Conservation (phyloP, 2,329 filamentous ascomycete species). For the Coniochaeta sp. region DNA sequence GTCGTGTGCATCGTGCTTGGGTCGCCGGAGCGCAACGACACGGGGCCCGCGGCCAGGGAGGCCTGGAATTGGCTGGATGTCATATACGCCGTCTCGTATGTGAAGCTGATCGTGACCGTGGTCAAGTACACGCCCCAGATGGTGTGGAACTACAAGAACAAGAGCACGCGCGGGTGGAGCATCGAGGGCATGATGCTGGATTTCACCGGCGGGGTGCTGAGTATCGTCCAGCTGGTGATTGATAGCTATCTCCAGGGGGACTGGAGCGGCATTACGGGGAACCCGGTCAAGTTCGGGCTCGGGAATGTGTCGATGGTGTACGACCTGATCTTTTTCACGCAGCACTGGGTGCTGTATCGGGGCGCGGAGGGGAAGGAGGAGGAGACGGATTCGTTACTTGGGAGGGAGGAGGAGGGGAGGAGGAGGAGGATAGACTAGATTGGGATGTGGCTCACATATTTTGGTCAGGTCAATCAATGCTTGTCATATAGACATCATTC, state of each 20-base stretch:
- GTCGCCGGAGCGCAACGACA: slow-evolving; percentile 22
- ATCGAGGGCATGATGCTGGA: slow-evolving; percentile 82
- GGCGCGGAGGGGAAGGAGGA: slow-evolving; percentile 18
- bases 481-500: too few relatives aligned
- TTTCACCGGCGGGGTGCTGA: slow-evolving; percentile 72
- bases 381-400: slow-evolving; percentile 29
- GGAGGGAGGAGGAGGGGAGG: slow-evolving; percentile 17
- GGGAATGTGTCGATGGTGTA: slow-evolving; percentile 82
- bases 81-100: slow-evolving; percentile 67
- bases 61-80: slow-evolving; percentile 56
- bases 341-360: slow-evolving; percentile 79
- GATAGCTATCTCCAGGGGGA: slow-evolving; percentile 79
- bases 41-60: slow-evolving; percentile 27
- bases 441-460: neutral
- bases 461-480: too few relatives aligned
- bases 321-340: slow-evolving; percentile 76
- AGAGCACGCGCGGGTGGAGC: slow-evolving; percentile 81
- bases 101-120: slow-evolving; percentile 82
- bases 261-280: slow-evolving; percentile 86
- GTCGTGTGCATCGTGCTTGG: slow-evolving; percentile 39
- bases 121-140: slow-evolving; percentile 92
- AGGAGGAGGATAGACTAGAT: slow-evolving; percentile 22
- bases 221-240: slow-evolving; percentile 71
- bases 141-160: slow-evolving; percentile 72
- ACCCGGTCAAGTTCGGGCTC: slow-evolving; percentile 82